A percentile compares a stretch with the other conserved stretches of the same genome.
These are phyloP conservation scores for Circinella umbellata DNA, from an alignment of 371 early-diverging fungal species.

Conservation along the genomic window DNA sequence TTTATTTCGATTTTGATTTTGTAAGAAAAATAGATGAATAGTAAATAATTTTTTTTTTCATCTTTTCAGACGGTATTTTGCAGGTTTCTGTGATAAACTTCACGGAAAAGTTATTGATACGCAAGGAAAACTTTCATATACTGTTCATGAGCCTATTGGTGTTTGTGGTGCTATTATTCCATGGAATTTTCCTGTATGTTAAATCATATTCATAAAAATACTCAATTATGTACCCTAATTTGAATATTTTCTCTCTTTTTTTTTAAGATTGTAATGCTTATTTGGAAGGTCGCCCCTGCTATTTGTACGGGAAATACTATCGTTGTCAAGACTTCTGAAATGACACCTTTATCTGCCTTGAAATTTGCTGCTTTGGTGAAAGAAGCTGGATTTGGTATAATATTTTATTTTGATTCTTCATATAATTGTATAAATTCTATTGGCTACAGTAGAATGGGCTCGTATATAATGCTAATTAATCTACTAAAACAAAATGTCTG, in stretches of 20 bases:
- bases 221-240: too few species aligned
- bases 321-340: conserved; percentile 87
- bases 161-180: conserved; percentile 81
- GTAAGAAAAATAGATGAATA: too few species aligned
- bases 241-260: too few species aligned
- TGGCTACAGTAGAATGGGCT: too few species aligned
- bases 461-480: too few species aligned
- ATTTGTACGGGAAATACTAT: conserved; percentile 86
- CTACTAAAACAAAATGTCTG: too few species aligned
- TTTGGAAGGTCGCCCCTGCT: conserved; percentile 86
- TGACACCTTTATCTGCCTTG: conserved; percentile 61
- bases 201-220: background rate
- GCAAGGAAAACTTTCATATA: conserved; percentile 61
- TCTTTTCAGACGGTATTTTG: conserved; percentile 72
- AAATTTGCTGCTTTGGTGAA: conserved; percentile 50
- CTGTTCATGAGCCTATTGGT: conserved; percentile 80
- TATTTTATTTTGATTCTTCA: too few species aligned
- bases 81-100: conserved; percentile 81
- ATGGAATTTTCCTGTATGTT: conserved; percentile 80
- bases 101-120: conserved; percentile 57
- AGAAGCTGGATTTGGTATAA: conserved; percentile 50
- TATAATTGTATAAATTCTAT: too few species aligned
- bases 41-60: too few species aligned
- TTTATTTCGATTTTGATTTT: too few species aligned
- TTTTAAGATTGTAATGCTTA: conserved; percentile 37